Evolutionary conservation across 139 green algal genomes (phyloP).

Genomic region (Asterochloris sp.): DNA sequence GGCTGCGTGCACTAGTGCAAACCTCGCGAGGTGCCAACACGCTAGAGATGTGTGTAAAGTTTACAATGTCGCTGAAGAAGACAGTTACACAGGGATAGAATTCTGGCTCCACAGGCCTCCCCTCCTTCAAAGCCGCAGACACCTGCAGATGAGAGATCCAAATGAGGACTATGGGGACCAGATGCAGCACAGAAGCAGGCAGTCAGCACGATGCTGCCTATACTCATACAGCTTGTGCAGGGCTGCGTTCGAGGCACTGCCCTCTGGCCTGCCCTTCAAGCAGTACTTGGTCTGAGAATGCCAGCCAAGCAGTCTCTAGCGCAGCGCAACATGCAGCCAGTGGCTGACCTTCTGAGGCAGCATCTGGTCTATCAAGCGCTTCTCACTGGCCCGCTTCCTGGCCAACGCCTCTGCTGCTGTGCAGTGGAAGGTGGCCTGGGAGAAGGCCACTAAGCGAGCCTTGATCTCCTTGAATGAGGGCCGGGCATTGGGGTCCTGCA

Average conservation of each 20-base stretch:
- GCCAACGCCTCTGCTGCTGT: constrained; percentile 7
- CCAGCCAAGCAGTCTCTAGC: too few relatives aligned
- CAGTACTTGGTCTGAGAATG: too few relatives aligned
- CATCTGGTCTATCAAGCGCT: constrained; percentile 10
- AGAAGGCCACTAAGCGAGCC: not conserved
- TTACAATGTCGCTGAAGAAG: constrained; percentile 42
- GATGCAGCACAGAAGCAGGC: too few relatives aligned
- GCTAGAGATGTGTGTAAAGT: constrained; percentile 35
- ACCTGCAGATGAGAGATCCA: not conserved
- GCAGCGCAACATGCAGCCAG: too few relatives aligned
- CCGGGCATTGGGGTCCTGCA: not conserved
- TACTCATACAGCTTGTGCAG: too few relatives aligned
- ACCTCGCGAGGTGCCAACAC: constrained; percentile 19
- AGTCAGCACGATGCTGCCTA: too few relatives aligned
- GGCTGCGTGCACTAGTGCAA: not conserved
- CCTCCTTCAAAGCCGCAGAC: constrained; percentile 6
- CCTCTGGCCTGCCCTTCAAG: too few relatives aligned
- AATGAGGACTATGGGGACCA: too few relatives aligned
- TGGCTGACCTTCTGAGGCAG: constrained; percentile 1
- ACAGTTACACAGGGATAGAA: constrained; percentile 32
- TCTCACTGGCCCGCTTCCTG: not conserved
- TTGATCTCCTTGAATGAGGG: not conserved
- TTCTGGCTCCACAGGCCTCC: constrained; percentile 29
- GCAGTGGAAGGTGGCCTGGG: constrained; percentile 11
- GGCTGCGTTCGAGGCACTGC: too few relatives aligned